Conservation (phyloP, 139 green algal species). For the Picochlorum sp. region DNA sequence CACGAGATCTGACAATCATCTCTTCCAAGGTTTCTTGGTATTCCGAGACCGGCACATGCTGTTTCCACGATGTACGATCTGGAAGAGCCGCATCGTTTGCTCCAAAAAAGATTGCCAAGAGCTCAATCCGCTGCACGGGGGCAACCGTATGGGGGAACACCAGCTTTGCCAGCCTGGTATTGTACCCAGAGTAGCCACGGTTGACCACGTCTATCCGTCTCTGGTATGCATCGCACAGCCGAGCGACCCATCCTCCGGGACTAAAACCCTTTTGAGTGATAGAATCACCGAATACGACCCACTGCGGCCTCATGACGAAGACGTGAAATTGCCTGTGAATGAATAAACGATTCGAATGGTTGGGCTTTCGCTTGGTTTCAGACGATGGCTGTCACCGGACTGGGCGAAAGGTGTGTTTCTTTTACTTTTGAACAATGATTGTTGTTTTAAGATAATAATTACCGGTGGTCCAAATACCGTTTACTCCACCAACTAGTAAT, state of each 20-base stretch:
- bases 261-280: constrained; percentile 58
- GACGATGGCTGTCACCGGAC: neutral
- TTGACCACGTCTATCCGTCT: constrained; percentile 65
- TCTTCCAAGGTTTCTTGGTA: constrained; percentile 46
- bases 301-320: constrained; percentile 10
- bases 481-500: too few relatives aligned
- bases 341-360: neutral
- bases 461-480: too few relatives aligned
- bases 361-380: neutral
- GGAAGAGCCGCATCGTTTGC: constrained; percentile 83
- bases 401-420: too few relatives aligned
- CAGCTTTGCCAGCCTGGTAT: constrained; percentile 50
- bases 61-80: constrained; percentile 30
- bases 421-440: too few relatives aligned
- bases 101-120: constrained; percentile 79
- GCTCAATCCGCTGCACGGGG: constrained; percentile 1
- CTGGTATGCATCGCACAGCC: constrained; percentile 37
- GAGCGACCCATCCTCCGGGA: constrained; percentile 41
- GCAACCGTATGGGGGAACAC: constrained; percentile 29
- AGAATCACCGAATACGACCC: constrained; percentile 69
- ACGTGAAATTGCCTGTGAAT: neutral
- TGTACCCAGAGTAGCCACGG: constrained; percentile 81
- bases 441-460: too few relatives aligned
- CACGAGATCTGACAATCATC: constrained; percentile 36
- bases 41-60: constrained; percentile 78